Base-by-base conservation (phyloP, 768 basidiomycete species). In the Trichaptum fuscoviolaceum region DNA sequence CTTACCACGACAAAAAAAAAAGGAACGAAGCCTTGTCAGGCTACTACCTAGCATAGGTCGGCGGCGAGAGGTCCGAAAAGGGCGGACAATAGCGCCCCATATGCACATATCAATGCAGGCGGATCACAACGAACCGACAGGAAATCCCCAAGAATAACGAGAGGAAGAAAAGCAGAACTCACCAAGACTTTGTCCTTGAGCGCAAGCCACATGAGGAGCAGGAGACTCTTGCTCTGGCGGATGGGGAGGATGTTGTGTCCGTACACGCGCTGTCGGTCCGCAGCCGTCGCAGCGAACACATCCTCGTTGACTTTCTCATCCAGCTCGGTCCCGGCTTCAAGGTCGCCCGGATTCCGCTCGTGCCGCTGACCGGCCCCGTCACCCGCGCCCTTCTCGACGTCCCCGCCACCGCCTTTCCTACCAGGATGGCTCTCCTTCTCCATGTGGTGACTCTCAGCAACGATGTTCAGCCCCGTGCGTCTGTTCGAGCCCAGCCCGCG, bases 131-230 rank as follows among this genome's bases (percentile, higher is more conserved):
- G 42, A 52, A 12, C n/a, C n/a, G n/a, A n/a, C 3, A 20, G 42
- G 5, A 20, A 52, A 52, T 6, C 3, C 15, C 42, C 74, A 62
- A 1, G 10, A 25, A n/a, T 27, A 17, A 12, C 61, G 66, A 66
- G 42, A 58, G 62, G 66, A 24, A 36, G 2, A 23, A 6, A 58
- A 25, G n/a, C n/a, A 7, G 42, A 15, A 83, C 87, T 73, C 71
- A 93, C 91, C 76, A 96, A 78, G 69, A 96, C 92, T 79, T 94
- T 96, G 77, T 96, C 95, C 75, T 93, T 91, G 72, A 94, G 77
- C 1, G 95, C 93, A 58, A 87, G 76, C 88, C 88, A 93, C 91
- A 95, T 95, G 30, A 96, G 80, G 67, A 81, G 80, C 27, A 93
- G 79, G 58, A 96, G 77, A 5, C 84, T 82, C 73, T 93, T 95